Conservation (phyloP, 495 filamentous ascomycete species). For the Penicillium riverlandense region DNA sequence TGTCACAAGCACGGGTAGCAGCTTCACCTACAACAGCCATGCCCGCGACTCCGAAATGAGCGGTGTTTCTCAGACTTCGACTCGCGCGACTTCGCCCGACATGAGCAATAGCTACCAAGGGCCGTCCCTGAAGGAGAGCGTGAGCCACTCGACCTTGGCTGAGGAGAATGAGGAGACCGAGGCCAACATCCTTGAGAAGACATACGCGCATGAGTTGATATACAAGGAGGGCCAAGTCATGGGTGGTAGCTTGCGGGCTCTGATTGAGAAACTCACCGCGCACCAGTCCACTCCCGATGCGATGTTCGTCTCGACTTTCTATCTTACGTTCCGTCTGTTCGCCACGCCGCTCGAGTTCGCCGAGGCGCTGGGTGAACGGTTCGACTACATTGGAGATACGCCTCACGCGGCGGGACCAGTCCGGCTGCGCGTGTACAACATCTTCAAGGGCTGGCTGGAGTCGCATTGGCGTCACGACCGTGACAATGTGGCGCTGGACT, state of each 20-base stretch:
- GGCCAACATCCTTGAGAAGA: conserved; percentile 74
- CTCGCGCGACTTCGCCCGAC: conserved; percentile 85
- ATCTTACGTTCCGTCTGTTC: conserved; percentile 94
- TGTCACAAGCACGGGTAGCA: conserved; percentile 51
- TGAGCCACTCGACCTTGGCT: conserved; percentile 53
- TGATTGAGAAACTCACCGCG: conserved; percentile 89
- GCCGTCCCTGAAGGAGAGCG: conserved; percentile 46
- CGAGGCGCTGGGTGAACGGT: conserved; percentile 75
- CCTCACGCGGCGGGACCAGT: conserved; percentile 68
- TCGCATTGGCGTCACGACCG: conserved; percentile 84
- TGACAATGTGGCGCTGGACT: conserved; percentile 65
- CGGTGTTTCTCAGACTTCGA: conserved; percentile 73
- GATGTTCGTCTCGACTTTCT: conserved; percentile 90
- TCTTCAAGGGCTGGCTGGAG: conserved; percentile 96
- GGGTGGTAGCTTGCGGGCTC: conserved; percentile 81
- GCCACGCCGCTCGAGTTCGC: conserved; percentile 76
- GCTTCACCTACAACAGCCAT: conserved; percentile 68
- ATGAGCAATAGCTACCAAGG: conserved; percentile 34
- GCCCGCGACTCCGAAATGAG: conserved; percentile 76
- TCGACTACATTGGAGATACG: conserved; percentile 81
- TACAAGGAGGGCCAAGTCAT: conserved; percentile 95
- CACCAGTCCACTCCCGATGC: conserved; percentile 91
- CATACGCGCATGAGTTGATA: conserved; percentile 81
- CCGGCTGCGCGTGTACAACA: conserved; percentile 87
- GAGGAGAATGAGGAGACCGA: conserved; percentile 75